A percentile compares a stretch with the other conserved stretches of the same genome.
These are phyloP conservation scores for Paraphaeosphaeria minitans DNA, from an alignment of 2,329 filamentous ascomycete genomes.

Conservation along the genomic window DNA sequence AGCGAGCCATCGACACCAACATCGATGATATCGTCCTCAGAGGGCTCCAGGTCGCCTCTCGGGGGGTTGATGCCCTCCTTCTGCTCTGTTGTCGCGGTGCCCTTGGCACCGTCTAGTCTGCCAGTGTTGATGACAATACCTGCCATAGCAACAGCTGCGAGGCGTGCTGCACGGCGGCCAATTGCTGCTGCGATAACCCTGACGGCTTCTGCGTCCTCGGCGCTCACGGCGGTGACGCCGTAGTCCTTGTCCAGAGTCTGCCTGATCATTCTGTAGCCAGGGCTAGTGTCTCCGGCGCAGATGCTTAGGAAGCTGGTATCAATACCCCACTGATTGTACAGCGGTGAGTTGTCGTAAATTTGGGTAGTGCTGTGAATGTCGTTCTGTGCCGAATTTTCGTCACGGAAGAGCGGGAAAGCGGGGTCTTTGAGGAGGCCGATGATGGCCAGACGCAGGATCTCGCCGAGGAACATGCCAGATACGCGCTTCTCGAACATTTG, in stretches of 20 bases:
- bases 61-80: constrained; percentile 42
- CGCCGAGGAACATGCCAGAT: constrained; percentile 96
- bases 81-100: constrained; percentile 45
- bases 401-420: constrained; percentile 72
- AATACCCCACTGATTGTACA: constrained; percentile 84
- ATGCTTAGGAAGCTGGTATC: constrained; percentile 90
- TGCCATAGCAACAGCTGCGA: constrained; percentile 85
- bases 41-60: constrained; percentile 42
- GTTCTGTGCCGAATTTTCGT: constrained; percentile 74
- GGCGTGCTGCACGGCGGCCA: constrained; percentile 83
- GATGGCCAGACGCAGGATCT: constrained; percentile 82
- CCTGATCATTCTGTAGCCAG: constrained; percentile 73
- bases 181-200: constrained; percentile 83
- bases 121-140: constrained; percentile 83
- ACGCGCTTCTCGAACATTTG: constrained; percentile 99
- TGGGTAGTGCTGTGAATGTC: constrained; percentile 70
- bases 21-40: constrained; percentile 75
- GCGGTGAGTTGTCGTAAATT: constrained; percentile 58
- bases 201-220: constrained; percentile 86
- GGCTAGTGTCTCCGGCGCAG: constrained; percentile 78
- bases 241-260: constrained; percentile 78
- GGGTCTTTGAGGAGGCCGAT: constrained; percentile 73
- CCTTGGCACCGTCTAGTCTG: constrained; percentile 58
- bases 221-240: constrained; percentile 74
- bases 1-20: constrained; percentile 93